Base-by-base conservation (phyloP, 169 alveolate genomes). In the Plasmodium fragile region DNA sequence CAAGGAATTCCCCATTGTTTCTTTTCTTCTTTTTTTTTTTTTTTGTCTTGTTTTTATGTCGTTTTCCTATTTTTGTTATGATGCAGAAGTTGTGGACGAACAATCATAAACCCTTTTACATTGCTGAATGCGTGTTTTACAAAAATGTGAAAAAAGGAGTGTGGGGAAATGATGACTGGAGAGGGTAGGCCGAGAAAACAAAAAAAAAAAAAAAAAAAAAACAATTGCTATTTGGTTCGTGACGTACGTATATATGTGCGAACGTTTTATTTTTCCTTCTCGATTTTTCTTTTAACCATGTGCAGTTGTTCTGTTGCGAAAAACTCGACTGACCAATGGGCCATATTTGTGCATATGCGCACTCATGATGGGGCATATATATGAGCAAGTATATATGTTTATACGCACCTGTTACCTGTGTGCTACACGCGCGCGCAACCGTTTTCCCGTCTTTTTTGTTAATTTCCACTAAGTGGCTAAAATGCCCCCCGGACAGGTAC, bases 1-100 rank as follows among this genome's bases (percentile, higher is more conserved):
- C 49, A 84, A 34, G 75, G 93, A 28, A 53, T 77, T 72, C 22
- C 93, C 93, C 93, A 84, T 80, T 43, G 36, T 55, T 70, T 13
- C 53, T 78, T 13, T 6, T 39, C 13, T 34, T 34, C 11, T 8
- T n/a, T 77, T 75, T 78, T 78, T 78, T 83, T 1, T 83, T 39
- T 22, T 16, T 83, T 1, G 71, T 39, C 7, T 16, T 25, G 22
- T 13, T 5, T 18, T 72, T 72, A 10, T 28, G 36, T 77, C 52
- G 41, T 77, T 77, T 39, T 34, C 30, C 28, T 6, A 32, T 77
- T 77, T 77, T 16, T 77, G 83, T 65, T 65, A n/a, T 8, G 1
- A n/a, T 65, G 18, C 32, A 65, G 28, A 65, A 4, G 75, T 36
- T 18, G 36, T 49, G 41, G 75, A 5, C 8, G 25, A 65, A 65